phyloP scores from a whole-genome alignment of 371 early-diverging fungal genomes.

The Saksenaea vasiformis region DNA sequence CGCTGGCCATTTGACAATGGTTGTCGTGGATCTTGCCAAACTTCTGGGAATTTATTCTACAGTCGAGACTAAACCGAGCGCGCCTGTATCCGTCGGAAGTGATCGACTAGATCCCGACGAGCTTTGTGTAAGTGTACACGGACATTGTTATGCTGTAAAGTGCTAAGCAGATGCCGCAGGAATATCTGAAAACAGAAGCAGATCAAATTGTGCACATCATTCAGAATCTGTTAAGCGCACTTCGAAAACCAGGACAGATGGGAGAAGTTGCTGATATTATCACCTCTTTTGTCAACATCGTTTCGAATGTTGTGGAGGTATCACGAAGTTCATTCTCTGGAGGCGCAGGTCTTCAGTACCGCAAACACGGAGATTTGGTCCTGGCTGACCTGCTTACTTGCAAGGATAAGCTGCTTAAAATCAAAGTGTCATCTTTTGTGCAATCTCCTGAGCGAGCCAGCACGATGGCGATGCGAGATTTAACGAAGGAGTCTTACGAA shows the following conservation, averaged over 20 bases:
- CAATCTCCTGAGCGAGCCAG: conserved; percentile 46
- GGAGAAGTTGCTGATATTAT: conserved; percentile 68
- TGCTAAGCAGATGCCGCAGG: conserved; percentile 28
- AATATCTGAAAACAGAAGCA: conserved; percentile 83
- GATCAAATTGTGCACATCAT: conserved; percentile 87
- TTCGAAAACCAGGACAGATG: conserved; percentile 68
- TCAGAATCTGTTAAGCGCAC: conserved; percentile 73
- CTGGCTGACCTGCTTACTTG: conserved; percentile 71
- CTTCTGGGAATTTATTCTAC: conserved; percentile 53
- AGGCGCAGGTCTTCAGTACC: conserved; percentile 40
- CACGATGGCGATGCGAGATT: conserved; percentile 78
- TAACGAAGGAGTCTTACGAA: conserved; percentile 88
- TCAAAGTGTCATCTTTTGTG: conserved; percentile 53
- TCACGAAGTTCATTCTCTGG: conserved; percentile 44
- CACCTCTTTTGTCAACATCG: conserved; percentile 66
- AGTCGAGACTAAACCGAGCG: conserved; percentile 3
- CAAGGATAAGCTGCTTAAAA: conserved; percentile 68
- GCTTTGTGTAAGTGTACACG: conserved; percentile 25
- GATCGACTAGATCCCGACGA: conserved; percentile 22
- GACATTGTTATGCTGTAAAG: neutral
- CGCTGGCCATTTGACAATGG: conserved; percentile 73
- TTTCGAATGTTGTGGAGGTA: conserved; percentile 40
- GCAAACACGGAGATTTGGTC: conserved; percentile 53
- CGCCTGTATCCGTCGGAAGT: conserved; percentile 2
- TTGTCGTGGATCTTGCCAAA: conserved; percentile 78